Evolutionary conservation across 345 rosid genomes (phyloP), one percentile per base, ranked within the genome.

Genomic region (Salix suchowensis): DNA sequence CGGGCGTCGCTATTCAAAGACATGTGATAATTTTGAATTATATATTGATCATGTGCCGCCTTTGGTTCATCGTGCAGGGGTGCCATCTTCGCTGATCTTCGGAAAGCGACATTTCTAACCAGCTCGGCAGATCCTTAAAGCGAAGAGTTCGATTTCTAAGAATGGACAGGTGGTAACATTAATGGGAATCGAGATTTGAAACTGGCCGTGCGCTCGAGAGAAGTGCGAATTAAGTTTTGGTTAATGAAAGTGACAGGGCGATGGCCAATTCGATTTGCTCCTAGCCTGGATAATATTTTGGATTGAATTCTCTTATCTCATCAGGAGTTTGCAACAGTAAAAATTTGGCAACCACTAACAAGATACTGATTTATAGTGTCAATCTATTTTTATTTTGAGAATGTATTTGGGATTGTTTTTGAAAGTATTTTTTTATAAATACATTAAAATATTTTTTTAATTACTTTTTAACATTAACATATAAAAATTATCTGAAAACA

Each of bases 1-100:
- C 11, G 6, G 6, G 65, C 14, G 1, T 46, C 37, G 44, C 37
- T 19, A 18, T 67, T 30, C 66, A n/a, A 74, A 50, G 4, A 46
- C 80, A 40, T 64, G 75, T 78, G 75, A 34, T 37, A 18, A 44
- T 77, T 34, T 70, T 64, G 55, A 48, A 68, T 55, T 36, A 28
- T 32, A 32, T 4, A 32, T 24, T 67, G 77, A 55, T 40, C 44
- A 10, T 66, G 28, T 77, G 87, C 78, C 69, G 84, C 85, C 64
- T 54, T 40, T 75, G 69, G 73, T 79, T 79, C 78, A 62, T 74
- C 54, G 78, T 24, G 68, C 30, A 48, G 52, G 52, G 75, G 81
- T 58, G 24, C 61, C 48, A 67, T 67, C 60, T 52, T 61, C 34
- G 32, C 52, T 32, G 75, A 36, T 72, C 73, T 67, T 72, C 8